These are phyloP conservation scores for Phycomyces nitens DNA, from an alignment of 192 early-diverging fungal species.

Conservation along the genomic window DNA sequence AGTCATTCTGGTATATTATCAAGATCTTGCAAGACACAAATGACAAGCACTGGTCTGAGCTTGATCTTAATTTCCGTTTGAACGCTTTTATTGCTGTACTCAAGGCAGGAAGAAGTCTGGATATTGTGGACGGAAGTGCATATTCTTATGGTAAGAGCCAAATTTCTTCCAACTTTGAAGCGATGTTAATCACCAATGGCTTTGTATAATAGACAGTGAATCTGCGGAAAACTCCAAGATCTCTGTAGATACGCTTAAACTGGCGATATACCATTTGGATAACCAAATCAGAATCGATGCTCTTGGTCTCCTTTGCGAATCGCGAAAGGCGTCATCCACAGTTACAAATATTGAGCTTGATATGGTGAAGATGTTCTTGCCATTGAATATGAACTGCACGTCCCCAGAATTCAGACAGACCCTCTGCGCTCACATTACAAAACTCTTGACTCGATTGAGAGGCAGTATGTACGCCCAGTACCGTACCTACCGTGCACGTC, in stretches of 20 bases:
- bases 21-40: slow-evolving; percentile 33
- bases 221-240: slow-evolving; percentile 29
- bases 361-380: slow-evolving; percentile 63
- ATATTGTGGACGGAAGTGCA: slow-evolving; percentile 47
- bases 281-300: slow-evolving; percentile 72
- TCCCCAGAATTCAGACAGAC: slow-evolving; percentile 83
- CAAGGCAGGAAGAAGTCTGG: slow-evolving; percentile 54
- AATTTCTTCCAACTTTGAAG: neutral
- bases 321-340: slow-evolving; percentile 60
- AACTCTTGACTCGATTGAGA: slow-evolving; percentile 59
- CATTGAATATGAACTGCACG: slow-evolving; percentile 65
- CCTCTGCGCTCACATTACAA: slow-evolving; percentile 55
- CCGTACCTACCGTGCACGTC: slow-evolving; percentile 27
- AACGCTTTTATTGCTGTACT: slow-evolving; percentile 60
- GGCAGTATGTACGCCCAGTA: slow-evolving; percentile 45
- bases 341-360: slow-evolving; percentile 60
- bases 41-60: slow-evolving; percentile 6
- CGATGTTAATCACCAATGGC: neutral
- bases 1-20: slow-evolving; percentile 45
- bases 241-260: slow-evolving; percentile 43
- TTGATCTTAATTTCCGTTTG: slow-evolving; percentile 40
- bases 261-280: slow-evolving; percentile 71
- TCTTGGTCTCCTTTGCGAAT: slow-evolving; percentile 78
- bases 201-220: neutral
- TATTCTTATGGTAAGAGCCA: slow-evolving; percentile 28